A percentile compares a stretch with the other conserved stretches of the same genome.
phyloP scores from a whole-genome alignment of 164 flowering plant species.

The Aristolochia californica region DNA sequence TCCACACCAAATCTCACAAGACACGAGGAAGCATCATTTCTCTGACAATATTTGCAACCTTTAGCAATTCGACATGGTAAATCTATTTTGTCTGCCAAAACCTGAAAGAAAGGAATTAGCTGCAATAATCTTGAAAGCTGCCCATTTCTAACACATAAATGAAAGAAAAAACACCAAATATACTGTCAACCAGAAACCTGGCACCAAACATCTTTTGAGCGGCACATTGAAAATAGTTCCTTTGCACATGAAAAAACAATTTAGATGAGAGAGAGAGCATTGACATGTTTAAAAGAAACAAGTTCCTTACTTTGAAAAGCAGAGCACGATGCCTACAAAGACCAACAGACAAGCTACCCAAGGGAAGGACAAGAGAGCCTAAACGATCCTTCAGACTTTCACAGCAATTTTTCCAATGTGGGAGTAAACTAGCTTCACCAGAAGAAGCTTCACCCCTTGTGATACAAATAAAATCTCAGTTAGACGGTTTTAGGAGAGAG shows the following conservation, averaged over 20 bases:
- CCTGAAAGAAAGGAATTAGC: conserved; percentile 30
- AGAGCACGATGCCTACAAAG: conserved; percentile 87
- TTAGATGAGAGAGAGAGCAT: no score
- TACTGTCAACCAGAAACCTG: no score
- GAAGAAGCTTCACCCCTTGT: conserved; percentile 65
- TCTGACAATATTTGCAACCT: conserved; percentile 82
- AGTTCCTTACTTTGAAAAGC: conserved; percentile 64
- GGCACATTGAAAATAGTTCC: no score
- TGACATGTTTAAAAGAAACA: neutral
- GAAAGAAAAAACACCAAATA: no score
- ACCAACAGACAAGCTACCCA: conserved; percentile 81
- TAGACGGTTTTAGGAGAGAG: conserved; percentile 11
- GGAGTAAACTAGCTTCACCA: conserved; percentile 50
- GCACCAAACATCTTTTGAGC: no score
- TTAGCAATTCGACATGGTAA: conserved; percentile 92
- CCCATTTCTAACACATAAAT: no score
- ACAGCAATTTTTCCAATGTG: conserved; percentile 59
- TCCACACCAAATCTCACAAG: conserved; percentile 77
- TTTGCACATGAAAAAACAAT: no score
- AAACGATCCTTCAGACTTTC: conserved; percentile 64
- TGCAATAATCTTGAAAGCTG: neutral
- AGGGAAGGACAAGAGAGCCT: conserved; percentile 75
- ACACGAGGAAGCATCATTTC: conserved; percentile 82
- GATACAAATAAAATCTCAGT: conserved; percentile 17
- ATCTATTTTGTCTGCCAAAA: conserved; percentile 77